Evolutionary conservation across 2,329 filamentous ascomycete species (phyloP).

Genomic region (Calonectria hawksworthii): DNA sequence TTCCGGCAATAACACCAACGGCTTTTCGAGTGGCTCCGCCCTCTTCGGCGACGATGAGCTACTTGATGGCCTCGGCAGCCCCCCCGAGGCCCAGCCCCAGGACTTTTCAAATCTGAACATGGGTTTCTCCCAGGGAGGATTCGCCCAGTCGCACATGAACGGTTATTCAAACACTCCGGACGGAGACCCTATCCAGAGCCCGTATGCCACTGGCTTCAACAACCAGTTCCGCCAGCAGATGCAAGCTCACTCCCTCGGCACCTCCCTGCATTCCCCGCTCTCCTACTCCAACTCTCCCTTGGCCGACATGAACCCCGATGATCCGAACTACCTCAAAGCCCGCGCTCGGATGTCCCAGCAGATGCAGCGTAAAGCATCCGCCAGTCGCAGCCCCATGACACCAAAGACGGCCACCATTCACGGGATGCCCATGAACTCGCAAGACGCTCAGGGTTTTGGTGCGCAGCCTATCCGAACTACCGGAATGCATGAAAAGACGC

Average conservation of each 20-base stretch:
- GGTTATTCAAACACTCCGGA: conserved; percentile 94
- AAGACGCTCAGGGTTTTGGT: conserved; percentile 80
- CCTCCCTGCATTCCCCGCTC: conserved; percentile 60
- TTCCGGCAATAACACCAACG: conserved; percentile 72
- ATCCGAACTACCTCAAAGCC: conserved; percentile 72
- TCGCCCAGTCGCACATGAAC: conserved; percentile 77
- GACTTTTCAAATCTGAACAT: conserved; percentile 72
- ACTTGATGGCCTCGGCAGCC: conserved; percentile 77
- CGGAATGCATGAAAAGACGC: conserved; percentile 81
- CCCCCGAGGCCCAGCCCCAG: conserved; percentile 66
- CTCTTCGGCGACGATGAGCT: conserved; percentile 91
- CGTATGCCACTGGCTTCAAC: conserved; percentile 85
- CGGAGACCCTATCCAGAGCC: conserved; percentile 91
- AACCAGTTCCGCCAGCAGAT: conserved; percentile 83
- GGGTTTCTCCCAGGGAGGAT: conserved; percentile 68
- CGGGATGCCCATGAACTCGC: conserved; percentile 75
- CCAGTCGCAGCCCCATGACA: conserved; percentile 84
- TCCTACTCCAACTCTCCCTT: conserved; percentile 56
- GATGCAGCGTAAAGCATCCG: conserved; percentile 81
- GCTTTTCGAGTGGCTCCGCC: conserved; percentile 83
- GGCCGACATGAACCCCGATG: conserved; percentile 66
- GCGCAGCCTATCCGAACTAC: conserved; percentile 83
- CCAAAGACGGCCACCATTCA: conserved; percentile 86
- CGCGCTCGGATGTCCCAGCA: conserved; percentile 72
- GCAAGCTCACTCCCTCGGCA: conserved; percentile 69